Evolutionary conservation across 1,284 basidiomycete species (phyloP).

Genomic region (Pterulicium gracile): DNA sequence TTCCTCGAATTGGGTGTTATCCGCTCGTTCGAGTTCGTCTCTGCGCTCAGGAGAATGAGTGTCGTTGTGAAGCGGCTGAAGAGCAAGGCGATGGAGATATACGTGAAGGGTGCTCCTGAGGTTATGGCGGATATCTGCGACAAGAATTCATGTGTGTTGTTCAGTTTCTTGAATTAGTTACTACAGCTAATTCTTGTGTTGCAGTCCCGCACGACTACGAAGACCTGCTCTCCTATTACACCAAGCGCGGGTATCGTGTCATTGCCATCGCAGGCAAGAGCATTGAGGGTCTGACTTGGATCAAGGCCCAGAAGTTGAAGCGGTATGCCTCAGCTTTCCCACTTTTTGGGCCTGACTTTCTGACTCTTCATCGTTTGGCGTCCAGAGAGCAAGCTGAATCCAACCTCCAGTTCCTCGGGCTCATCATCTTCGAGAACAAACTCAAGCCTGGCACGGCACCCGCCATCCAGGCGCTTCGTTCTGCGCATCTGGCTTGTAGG

Average conservation of each 20-base stretch:
- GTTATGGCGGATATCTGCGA: conserved; percentile 96
- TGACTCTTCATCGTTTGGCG: too few species aligned
- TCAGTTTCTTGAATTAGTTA: conserved; percentile 3
- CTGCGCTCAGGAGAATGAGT: conserved; percentile 89
- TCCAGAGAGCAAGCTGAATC: conserved; percentile 94
- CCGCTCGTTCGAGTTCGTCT: conserved; percentile 95
- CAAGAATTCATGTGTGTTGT: conserved; percentile 66
- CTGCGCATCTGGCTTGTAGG: conserved; percentile 86
- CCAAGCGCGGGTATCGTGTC: conserved; percentile 93
- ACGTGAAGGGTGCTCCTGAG: conserved; percentile 98
- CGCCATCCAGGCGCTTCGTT: conserved; percentile 82
- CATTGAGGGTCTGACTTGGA: conserved; percentile 89
- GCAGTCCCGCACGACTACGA: conserved; percentile 95
- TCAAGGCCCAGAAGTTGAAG: conserved; percentile 95
- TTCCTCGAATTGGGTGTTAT: conserved; percentile 96
- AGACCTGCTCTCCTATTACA: conserved; percentile 94
- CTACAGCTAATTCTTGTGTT: conserved; percentile 6
- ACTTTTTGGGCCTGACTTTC: conserved; percentile 6
- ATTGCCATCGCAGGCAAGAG: conserved; percentile 98
- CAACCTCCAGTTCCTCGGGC: conserved; percentile 83
- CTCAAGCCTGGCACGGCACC: conserved; percentile 90
- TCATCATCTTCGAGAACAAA: conserved; percentile 99
- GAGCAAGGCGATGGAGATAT: conserved; percentile 93
- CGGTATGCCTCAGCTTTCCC: conserved; percentile 37
- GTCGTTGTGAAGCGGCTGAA: conserved; percentile 95